Evolutionary conservation across 768 basidiomycete species (phyloP).

Genomic region (Chlorophyllum brunneum): DNA sequence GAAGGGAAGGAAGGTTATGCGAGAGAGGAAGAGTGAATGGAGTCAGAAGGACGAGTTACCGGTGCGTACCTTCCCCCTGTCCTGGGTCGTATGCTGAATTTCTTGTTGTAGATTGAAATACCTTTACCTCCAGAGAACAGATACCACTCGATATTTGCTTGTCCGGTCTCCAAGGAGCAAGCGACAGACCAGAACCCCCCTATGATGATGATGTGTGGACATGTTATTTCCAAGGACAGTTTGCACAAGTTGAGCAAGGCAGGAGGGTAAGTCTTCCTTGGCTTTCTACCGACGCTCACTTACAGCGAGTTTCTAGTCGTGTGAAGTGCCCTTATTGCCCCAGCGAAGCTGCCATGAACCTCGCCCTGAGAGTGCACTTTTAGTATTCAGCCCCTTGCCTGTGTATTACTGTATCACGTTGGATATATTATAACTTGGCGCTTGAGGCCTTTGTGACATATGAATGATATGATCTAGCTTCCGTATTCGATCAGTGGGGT

Average conservation of each 20-base stretch:
- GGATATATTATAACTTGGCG: neutral
- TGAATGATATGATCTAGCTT: neutral
- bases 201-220: conserved; percentile 97
- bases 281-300: conserved; percentile 10
- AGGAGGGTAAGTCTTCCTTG: conserved; percentile 45
- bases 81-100: neutral
- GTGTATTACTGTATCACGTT: neutral
- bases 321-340: conserved; percentile 99
- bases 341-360: conserved; percentile 56
- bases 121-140: conserved; percentile 80
- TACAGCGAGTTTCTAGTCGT: conserved; percentile 43
- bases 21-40: conserved; percentile 92
- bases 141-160: conserved; percentile 96
- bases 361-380: conserved; percentile 66
- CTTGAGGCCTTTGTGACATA: no score
- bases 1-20: conserved; percentile 91
- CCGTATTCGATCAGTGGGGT: conserved; percentile 3
- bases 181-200: conserved; percentile 91
- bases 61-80: conserved; percentile 36
- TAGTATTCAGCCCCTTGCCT: conserved; percentile 22
- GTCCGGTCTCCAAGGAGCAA: conserved; percentile 97
- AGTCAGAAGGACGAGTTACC: conserved; percentile 86
- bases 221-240: conserved; percentile 92
- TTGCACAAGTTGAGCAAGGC: conserved; percentile 86
- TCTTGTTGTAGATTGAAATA: conserved; percentile 79